Conservation (phyloP, 2,329 filamentous ascomycete genomes). For the Aspergillus sojae region DNA sequence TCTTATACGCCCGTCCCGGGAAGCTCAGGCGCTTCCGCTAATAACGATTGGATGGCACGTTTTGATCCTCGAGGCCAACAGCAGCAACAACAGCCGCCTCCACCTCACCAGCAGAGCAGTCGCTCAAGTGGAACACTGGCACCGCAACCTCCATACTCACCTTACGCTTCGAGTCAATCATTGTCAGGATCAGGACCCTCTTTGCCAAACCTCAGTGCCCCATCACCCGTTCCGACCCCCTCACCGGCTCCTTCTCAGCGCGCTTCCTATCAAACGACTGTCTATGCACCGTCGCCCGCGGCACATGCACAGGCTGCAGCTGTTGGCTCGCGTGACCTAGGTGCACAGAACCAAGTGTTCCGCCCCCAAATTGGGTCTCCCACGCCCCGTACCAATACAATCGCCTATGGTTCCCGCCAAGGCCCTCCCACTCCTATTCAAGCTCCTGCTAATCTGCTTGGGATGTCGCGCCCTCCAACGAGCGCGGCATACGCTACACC, state of each 20-base stretch:
- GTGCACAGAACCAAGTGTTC: conserved; percentile 28
- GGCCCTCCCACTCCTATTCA: conserved; percentile 35
- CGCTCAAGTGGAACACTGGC: conserved; percentile 26
- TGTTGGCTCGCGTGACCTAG: conserved; percentile 34
- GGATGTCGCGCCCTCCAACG: conserved; percentile 30
- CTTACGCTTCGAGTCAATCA: conserved; percentile 30
- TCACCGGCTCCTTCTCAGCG: conserved; percentile 34
- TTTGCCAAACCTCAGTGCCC: conserved; percentile 30
- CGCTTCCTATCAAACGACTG: conserved; percentile 28
- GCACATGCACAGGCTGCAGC: conserved; percentile 27
- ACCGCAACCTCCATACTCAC: conserved; percentile 33
- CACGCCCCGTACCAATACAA: conserved; percentile 30
- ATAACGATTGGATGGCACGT: conserved; percentile 46
- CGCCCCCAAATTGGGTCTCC: conserved; percentile 34
- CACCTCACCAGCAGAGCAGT: conserved; percentile 25
- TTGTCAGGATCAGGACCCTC: conserved; percentile 25
- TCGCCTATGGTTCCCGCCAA: conserved; percentile 35
- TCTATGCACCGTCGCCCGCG: conserved; percentile 33
- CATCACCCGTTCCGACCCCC: conserved; percentile 40
- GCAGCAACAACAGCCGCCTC: conserved; percentile 26
- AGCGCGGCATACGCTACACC: conserved; percentile 31
- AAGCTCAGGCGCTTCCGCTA: conserved; percentile 30
- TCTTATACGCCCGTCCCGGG: conserved; percentile 32
- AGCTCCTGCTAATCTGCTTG: conserved; percentile 32
- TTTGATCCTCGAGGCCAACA: conserved; percentile 45